These are phyloP conservation scores for Xylaria sp. DNA, from an alignment of 2,329 filamentous ascomycete species.

Conservation along the genomic window DNA sequence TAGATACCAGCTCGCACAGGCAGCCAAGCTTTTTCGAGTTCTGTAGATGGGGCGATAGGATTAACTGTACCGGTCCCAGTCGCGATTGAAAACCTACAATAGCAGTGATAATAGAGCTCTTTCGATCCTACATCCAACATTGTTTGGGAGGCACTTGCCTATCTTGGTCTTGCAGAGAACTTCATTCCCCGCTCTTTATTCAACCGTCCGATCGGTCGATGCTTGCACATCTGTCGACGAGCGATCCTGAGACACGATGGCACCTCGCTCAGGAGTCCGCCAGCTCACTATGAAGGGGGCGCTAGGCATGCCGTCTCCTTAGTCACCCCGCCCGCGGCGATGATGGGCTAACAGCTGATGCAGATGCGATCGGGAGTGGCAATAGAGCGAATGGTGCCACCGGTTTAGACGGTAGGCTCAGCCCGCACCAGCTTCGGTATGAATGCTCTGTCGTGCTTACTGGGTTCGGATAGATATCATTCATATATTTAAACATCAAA, in stretches of 20 bases:
- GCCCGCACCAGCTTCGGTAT: neutral
- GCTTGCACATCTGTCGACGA: constrained; percentile 2
- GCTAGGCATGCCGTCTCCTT: constrained; percentile 31
- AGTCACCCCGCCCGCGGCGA: neutral
- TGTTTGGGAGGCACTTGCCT: neutral
- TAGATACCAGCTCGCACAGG: neutral
- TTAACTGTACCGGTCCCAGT: neutral
- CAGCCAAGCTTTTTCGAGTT: neutral
- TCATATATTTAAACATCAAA: constrained; percentile 40
- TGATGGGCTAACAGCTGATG: constrained; percentile 26
- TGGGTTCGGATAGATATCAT: constrained; percentile 33
- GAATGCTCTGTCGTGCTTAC: constrained; percentile 6
- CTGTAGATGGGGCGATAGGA: neutral
- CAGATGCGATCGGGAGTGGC: constrained; percentile 37
- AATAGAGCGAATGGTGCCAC: constrained; percentile 34
- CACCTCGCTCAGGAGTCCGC: constrained; percentile 35
- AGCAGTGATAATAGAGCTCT: neutral
- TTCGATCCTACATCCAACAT: neutral
- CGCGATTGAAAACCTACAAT: neutral
- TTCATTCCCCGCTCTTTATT: neutral
- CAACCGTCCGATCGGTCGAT: neutral
- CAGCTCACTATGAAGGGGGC: constrained; percentile 38
- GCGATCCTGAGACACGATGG: constrained; percentile 30
- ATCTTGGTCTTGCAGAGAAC: neutral
- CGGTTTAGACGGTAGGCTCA: constrained; percentile 37